Evolutionary conservation across 805 yeast genomes (phyloP).

Genomic region (Kluyveromyces nonfermentans): DNA sequence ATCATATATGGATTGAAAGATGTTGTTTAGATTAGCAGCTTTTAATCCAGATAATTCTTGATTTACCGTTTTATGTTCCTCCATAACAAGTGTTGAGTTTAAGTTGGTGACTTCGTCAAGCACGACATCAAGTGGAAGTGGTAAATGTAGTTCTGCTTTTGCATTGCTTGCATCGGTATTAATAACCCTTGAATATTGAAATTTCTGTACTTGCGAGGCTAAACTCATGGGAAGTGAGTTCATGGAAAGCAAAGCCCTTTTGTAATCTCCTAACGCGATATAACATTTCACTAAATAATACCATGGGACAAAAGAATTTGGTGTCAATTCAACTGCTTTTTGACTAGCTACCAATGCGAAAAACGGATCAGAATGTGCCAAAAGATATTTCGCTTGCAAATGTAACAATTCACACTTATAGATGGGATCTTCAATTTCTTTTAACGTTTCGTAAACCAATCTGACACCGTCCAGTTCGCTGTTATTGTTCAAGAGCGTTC

Average conservation of each 20-base stretch:
- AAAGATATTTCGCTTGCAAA: constrained; percentile 22
- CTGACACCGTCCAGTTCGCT: constrained; percentile 30
- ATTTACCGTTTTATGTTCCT: constrained; percentile 58
- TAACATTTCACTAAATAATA: constrained; percentile 54
- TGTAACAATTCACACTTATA: constrained; percentile 25
- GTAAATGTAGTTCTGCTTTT: constrained; percentile 47
- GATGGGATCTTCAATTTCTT: constrained; percentile 8
- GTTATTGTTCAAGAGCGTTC: constrained; percentile 27
- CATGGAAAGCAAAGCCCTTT: constrained; percentile 59
- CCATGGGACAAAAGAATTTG: constrained; percentile 74
- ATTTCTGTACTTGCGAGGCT: constrained; percentile 55
- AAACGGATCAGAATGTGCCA: constrained; percentile 20
- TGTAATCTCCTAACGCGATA: constrained; percentile 54
- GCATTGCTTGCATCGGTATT: constrained; percentile 29
- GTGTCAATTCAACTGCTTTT: constrained; percentile 49
- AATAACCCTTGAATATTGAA: constrained; percentile 48
- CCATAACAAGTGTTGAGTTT: constrained; percentile 53
- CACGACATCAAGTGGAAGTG: constrained; percentile 66
- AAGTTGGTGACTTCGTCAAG: constrained; percentile 59
- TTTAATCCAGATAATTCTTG: constrained; percentile 54
- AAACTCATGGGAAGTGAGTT: constrained; percentile 74
- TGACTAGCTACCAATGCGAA: constrained; percentile 23
- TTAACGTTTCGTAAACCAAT: constrained; percentile 22
- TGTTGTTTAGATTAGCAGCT: constrained; percentile 55
- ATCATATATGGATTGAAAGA: constrained; percentile 48